phyloP scores from a whole-genome alignment of 768 basidiomycete genomes.

The Hirschioporus abietinus region DNA sequence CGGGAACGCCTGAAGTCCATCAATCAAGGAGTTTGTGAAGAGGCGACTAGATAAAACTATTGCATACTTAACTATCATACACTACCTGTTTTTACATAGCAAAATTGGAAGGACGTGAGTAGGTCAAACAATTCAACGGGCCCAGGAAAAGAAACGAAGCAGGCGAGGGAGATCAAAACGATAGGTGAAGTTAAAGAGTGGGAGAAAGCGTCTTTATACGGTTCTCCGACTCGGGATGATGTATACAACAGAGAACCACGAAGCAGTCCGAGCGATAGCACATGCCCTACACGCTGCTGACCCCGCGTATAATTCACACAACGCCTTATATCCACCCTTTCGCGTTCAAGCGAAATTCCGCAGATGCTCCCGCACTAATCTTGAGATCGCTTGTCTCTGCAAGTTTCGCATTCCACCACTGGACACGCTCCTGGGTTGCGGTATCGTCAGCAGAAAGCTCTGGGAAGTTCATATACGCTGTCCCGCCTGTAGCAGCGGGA shows the following conservation, averaged over 20 bases:
- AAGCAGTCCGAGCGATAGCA: neutral
- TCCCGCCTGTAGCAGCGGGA: constrained; percentile 10
- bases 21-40: neutral
- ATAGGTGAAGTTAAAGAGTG: too few species aligned
- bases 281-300: neutral
- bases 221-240: neutral
- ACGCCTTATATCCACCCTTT: neutral
- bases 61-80: neutral
- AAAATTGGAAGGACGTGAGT: too few species aligned
- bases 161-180: too few species aligned
- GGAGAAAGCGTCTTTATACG: neutral
- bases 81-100: neutral
- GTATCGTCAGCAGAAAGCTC: constrained; percentile 16
- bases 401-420: constrained; percentile 21
- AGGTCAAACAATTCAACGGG: too few species aligned
- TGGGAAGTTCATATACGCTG: constrained; percentile 13
- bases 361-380: constrained; percentile 15
- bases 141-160: too few species aligned
- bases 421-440: constrained; percentile 10
- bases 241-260: neutral
- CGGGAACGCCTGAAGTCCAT: neutral
- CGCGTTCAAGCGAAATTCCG: constrained; percentile 12
- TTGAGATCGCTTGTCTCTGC: constrained; percentile 14
- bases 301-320: neutral
- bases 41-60: neutral